Conservation (phyloP, 345 rosid species). For the Eucalyptus tenuipes region DNA sequence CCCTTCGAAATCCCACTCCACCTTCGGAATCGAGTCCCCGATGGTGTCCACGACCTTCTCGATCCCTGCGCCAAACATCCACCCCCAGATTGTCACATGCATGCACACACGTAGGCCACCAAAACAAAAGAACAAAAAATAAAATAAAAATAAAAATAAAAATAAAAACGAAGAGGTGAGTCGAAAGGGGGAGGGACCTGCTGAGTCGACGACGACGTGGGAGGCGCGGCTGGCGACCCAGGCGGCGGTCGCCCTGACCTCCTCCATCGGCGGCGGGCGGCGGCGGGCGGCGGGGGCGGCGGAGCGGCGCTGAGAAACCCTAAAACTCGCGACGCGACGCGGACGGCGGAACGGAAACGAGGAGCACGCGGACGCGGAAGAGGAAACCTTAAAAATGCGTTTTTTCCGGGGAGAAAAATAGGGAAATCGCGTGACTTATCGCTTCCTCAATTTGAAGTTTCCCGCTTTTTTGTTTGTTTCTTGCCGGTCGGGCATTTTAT, state of each 20-base stretch:
- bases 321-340: neutral
- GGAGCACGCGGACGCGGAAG: neutral
- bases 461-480: conserved; percentile 12
- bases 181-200: conserved; percentile 10
- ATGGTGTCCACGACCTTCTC: conserved; percentile 50
- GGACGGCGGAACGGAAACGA: neutral
- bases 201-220: conserved; percentile 39
- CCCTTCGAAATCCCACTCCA: conserved; percentile 81
- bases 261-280: conserved; percentile 24
- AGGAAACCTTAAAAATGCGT: neutral
- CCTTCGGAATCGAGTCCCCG: conserved; percentile 37
- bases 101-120: neutral
- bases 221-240: conserved; percentile 56
- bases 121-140: neutral
- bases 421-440: neutral
- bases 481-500: neutral
- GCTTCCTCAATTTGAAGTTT: conserved; percentile 8
- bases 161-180: neutral
- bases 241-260: conserved; percentile 48
- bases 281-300: neutral
- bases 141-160: too few relatives aligned
- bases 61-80: conserved; percentile 20
- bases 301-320: neutral
- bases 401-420: neutral
- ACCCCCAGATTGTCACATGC: neutral